Percentiles rank a stretch among this genome's conserved stretches.
These are phyloP conservation scores for Taphrina deformans DNA, from an alignment of 1,139 yeast genomes.

Conservation along the genomic window DNA sequence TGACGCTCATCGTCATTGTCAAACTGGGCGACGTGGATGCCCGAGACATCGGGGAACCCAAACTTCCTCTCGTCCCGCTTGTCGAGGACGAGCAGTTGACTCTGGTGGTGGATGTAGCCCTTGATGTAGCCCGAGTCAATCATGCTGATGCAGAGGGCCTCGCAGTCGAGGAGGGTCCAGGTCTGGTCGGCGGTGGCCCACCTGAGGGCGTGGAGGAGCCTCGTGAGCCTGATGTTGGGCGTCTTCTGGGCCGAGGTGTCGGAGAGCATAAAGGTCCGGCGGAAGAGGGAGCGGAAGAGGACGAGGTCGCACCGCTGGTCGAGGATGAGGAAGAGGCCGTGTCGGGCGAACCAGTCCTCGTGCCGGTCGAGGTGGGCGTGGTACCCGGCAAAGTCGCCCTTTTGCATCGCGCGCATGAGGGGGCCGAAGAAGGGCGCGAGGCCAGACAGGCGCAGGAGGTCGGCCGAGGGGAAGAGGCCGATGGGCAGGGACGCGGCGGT, in stretches of 20 bases:
- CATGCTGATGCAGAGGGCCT: constrained; percentile 45
- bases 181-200: constrained; percentile 36
- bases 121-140: constrained; percentile 46
- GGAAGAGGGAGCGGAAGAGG: constrained; percentile 44
- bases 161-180: constrained; percentile 42
- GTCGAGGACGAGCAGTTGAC: constrained; percentile 30
- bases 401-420: constrained; percentile 41
- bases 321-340: constrained; percentile 43
- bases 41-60: constrained; percentile 24
- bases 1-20: constrained; percentile 11
- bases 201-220: constrained; percentile 38
- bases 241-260: constrained; percentile 36
- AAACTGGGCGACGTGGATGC: constrained; percentile 4
- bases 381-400: constrained; percentile 42
- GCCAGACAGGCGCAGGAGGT: constrained; percentile 41
- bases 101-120: constrained; percentile 43
- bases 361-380: constrained; percentile 41
- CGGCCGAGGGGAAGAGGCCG: constrained; percentile 45
- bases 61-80: constrained; percentile 31
- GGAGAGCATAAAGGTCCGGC: constrained; percentile 37
- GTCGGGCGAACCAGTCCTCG: constrained; percentile 41
- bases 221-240: constrained; percentile 39
- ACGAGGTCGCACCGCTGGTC: constrained; percentile 42
- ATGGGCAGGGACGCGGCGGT: constrained; percentile 53
- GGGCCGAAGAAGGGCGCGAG: constrained; percentile 43